Evolutionary conservation across 106 monocot species (phyloP), one percentile per base, ranked within the genome.

Genomic region (Triglochin maritima): DNA sequence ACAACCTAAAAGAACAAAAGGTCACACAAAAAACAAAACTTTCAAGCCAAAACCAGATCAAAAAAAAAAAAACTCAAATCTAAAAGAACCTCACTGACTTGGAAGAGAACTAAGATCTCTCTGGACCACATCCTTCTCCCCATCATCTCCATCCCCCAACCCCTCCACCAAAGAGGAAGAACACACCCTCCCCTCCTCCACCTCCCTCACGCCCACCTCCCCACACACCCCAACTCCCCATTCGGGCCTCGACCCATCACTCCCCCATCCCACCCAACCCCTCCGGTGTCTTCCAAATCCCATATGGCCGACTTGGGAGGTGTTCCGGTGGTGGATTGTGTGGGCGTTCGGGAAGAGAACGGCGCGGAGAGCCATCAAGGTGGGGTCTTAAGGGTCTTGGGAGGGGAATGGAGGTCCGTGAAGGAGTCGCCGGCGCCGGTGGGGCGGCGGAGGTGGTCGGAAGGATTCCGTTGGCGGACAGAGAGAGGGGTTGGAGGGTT

Each of bases 81-180:
- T 5, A 29, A 7, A 4, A 9, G 59, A 59, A 29, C 15, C 7
- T 5, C 7, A 17, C 59, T 16, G 7, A 59, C 59, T 59, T 9
- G 59, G 59, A 4, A 59, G 59, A 59, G 59, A 16, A 59, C 59
- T 29, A 14, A 59, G 59, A 59, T 59, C 59, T 29, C 17, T 59
- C 7, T 41, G 15, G 17, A 16, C 59, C 59, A 16, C 17, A 6
- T 6, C 59, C 8, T 57, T n/a, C 57, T 57, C 57, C 57, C 57
- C 57, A 12, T 15, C 57, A 57, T 15, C n/a, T 4, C 12, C n/a
- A 57, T 15, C 51, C 51, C 6, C 9, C 11, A 11, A 11, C 6
- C 6, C 11, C 51, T 6, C 9, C 6, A 11, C 6, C 13, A 9
- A 3, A n/a, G 55, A 55, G 11, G 55, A 55, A 9, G 11, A 12